Base-by-base conservation (phyloP, 2,329 filamentous ascomycete genomes). In the Trichoderma sp. region DNA sequence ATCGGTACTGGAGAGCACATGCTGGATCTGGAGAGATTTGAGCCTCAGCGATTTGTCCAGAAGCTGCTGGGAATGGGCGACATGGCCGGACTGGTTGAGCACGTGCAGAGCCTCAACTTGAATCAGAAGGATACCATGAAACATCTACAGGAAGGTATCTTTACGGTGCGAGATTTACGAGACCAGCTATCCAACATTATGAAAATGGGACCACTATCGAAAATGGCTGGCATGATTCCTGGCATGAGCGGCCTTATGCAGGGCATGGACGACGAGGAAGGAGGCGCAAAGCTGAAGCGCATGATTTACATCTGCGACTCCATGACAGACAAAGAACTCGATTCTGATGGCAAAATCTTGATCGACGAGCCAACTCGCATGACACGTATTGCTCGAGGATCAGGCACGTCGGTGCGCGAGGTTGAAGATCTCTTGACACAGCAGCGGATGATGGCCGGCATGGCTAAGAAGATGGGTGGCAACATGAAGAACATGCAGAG, bases 241-340 rank as follows among this genome's bases (percentile, higher is more conserved):
- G 97, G 97, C 33, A 93, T 99, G 84, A 93, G 93, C 79, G 94
- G 93, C 81, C 93, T 98, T 89, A 98, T 98, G 91, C 93, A 94
- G 71, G 95, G 95, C 53, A 97, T 98, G 90, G 95, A 98, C 82
- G 97, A 99, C 82, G 96, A 98, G 81, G 97, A 98, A 82, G 96
- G 96, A n/a, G 92, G 92, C 73, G 87, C 93, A 80, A 98, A 98
- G 85, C 90, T 99, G 31, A 97, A 97, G 85, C 93, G 97, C 77
- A 99, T 99, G 97, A 95, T 99, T 79, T 98, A 97, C 86, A 98
- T 99, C 76, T 98, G 95, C 86, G 97, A 99, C 86, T 96, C 93
- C 78, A 99, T 99, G 97, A 98, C 96, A 0, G 91, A 94, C 27
- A 97, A 97, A 82, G 97, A 99, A 83, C 91, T 99, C 24, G 96